Evolutionary conservation across 768 basidiomycete genomes (phyloP).

Genomic region (Lyophyllum atratum): DNA sequence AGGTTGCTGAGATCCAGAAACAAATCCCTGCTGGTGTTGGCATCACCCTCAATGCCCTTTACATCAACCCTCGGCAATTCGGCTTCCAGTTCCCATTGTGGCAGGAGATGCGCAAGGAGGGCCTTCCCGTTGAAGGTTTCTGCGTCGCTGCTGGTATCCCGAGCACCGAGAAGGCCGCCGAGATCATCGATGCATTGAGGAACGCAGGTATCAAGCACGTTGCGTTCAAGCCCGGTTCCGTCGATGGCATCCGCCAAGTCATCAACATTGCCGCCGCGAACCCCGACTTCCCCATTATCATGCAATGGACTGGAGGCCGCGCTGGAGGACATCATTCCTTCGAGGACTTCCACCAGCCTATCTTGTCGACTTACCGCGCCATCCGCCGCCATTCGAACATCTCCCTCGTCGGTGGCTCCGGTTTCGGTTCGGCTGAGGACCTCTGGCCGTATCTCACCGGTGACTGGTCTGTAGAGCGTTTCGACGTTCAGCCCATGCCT

Average conservation of each 20-base stretch:
- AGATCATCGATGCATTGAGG: slow-evolving; percentile 87
- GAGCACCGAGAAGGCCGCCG: slow-evolving; percentile 93
- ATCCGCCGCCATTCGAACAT: slow-evolving; percentile 92
- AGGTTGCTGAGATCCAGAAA: slow-evolving; percentile 90
- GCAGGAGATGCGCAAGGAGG: slow-evolving; percentile 97
- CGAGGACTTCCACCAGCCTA: slow-evolving; percentile 98
- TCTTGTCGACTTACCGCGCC: slow-evolving; percentile 84
- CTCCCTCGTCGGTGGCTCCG: slow-evolving; percentile 88
- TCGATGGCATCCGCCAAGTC: slow-evolving; percentile 97
- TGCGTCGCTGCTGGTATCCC: slow-evolving; percentile 98
- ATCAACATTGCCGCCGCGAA: slow-evolving; percentile 93
- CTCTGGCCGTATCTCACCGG: slow-evolving; percentile 97
- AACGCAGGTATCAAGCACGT: slow-evolving; percentile 92
- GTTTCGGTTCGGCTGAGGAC: slow-evolving; percentile 94
- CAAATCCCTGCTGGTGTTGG: slow-evolving; percentile 88
- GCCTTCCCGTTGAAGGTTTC: slow-evolving; percentile 96
- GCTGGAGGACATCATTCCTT: slow-evolving; percentile 98
- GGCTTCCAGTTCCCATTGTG: slow-evolving; percentile 96
- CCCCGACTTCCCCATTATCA: slow-evolving; percentile 94
- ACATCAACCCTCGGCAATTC: slow-evolving; percentile 98
- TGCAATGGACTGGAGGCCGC: slow-evolving; percentile 99
- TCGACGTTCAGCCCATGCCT: slow-evolving; percentile 92
- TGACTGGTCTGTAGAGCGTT: slow-evolving; percentile 86
- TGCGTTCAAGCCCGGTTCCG: slow-evolving; percentile 97
- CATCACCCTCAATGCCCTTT: slow-evolving; percentile 91